Evolutionary conservation across 306 rosid genomes (phyloP).

Genomic region (Quercus alba): DNA sequence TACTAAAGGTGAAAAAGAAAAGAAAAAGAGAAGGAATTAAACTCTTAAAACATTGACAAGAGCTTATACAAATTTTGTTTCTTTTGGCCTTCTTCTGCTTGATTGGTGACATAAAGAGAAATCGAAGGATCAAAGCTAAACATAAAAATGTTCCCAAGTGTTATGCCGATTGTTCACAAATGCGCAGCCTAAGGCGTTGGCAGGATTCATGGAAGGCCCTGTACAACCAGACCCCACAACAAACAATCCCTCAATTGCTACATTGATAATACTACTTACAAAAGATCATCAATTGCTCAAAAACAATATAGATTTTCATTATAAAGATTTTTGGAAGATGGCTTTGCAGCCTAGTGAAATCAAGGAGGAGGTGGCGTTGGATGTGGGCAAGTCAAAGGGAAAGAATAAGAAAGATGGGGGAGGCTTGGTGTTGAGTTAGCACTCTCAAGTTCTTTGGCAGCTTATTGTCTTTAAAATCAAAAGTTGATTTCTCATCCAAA

Average conservation of each 20-base stretch:
- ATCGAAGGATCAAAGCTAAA: slow-evolving; percentile 37
- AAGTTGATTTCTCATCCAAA: slow-evolving; percentile 52
- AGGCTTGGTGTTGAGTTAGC: slow-evolving; percentile 55
- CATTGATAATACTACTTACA: background rate
- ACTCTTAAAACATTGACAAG: background rate
- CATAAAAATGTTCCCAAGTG: slow-evolving; percentile 58
- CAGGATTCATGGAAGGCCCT: slow-evolving; percentile 75
- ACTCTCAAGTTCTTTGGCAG: slow-evolving; percentile 53
- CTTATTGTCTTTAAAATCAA: slow-evolving; percentile 83
- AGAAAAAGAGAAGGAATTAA: background rate
- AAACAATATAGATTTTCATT: slow-evolving; percentile 8
- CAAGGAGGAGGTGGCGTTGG: slow-evolving; percentile 64
- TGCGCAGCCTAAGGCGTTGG: slow-evolving; percentile 79
- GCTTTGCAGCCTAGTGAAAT: slow-evolving; percentile 58
- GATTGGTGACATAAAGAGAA: slow-evolving; percentile 33
- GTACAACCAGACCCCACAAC: slow-evolving; percentile 39
- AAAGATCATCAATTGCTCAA: too few relatives aligned
- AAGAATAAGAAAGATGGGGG: slow-evolving; percentile 39
- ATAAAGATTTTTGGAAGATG: slow-evolving; percentile 40
- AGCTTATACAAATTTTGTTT: background rate
- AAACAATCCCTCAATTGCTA: slow-evolving; percentile 38
- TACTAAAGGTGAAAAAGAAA: background rate
- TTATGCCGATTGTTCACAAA: slow-evolving; percentile 45
- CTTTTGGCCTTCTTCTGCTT: slow-evolving; percentile 65
- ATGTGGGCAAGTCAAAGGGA: slow-evolving; percentile 52